phyloP scores from a whole-genome alignment of 2,329 filamentous ascomycete species.

The Immersiporthe knoxdaviesiana region DNA sequence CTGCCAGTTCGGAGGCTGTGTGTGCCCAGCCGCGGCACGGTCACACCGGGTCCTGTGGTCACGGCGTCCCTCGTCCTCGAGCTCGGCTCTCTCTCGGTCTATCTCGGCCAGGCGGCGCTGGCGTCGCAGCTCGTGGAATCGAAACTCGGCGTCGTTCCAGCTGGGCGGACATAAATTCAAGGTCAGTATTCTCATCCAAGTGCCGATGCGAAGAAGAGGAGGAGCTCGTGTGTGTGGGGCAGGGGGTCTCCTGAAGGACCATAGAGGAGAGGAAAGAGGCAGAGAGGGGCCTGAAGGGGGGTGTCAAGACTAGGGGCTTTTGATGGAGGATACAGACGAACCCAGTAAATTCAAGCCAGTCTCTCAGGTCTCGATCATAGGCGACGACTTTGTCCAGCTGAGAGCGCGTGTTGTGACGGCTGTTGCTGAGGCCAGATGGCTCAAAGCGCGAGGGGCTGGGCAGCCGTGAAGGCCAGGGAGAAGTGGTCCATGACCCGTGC shows the following conservation, averaged over 20 bases:
- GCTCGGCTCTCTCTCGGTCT: not conserved
- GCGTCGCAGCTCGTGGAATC: conserved; percentile 10
- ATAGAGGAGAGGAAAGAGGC: too few species aligned
- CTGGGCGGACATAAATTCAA: not conserved
- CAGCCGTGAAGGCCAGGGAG: not conserved
- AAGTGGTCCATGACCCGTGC: not conserved
- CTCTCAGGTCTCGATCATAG: not conserved
- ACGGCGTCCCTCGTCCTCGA: not conserved
- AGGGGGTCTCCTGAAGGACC: too few species aligned
- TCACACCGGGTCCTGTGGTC: not conserved
- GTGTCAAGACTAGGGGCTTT: too few species aligned
- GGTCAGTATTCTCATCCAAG: not conserved
- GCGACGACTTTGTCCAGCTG: not conserved
- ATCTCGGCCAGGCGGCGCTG: conserved; percentile 15
- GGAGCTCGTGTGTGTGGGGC: too few species aligned
- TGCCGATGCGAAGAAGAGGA: not conserved
- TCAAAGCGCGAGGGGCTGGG: not conserved
- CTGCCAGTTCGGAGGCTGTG: not conserved
- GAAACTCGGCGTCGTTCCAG: conserved; percentile 9
- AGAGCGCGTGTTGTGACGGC: not conserved
- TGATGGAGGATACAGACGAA: not conserved
- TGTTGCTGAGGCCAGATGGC: not conserved
- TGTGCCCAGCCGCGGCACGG: not conserved
- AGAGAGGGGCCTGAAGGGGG: too few species aligned
- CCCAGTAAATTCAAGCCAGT: not conserved